These are phyloP conservation scores for Amaranthus hypochondriacus DNA, from an alignment of 148 eudicot genomes.

Conservation along the genomic window DNA sequence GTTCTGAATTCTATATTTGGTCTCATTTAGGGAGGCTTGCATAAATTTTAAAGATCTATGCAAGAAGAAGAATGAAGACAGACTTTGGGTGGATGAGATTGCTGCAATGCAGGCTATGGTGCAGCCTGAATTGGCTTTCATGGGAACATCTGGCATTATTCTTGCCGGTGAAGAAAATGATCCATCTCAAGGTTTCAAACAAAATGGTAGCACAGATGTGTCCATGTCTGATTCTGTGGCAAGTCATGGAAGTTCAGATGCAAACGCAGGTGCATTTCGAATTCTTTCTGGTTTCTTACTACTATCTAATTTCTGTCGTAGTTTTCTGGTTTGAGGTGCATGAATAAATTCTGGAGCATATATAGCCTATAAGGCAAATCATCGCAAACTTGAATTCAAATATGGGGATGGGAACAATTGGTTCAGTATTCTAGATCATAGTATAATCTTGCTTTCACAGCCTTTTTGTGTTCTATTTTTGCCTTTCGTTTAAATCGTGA, in stretches of 20 bases:
- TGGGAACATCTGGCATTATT: constrained; percentile 56
- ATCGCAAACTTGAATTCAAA: not conserved
- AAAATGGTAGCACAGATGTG: constrained; percentile 33
- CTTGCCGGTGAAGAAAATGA: constrained; percentile 55
- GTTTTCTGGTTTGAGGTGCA: not conserved
- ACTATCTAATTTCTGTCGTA: not conserved
- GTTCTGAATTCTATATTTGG: constrained; percentile 10
- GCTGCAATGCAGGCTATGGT: constrained; percentile 80
- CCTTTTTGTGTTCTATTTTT: not conserved
- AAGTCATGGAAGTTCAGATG: constrained; percentile 50
- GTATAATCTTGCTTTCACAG: not conserved
- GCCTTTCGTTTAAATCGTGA: not conserved
- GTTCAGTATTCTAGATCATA: not conserved
- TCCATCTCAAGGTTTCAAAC: constrained; percentile 33
- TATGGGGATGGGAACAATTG: not conserved
- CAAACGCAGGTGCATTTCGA: constrained; percentile 36
- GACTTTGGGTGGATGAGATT: constrained; percentile 77
- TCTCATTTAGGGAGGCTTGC: constrained; percentile 70
- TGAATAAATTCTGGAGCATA: not conserved
- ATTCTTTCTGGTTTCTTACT: not conserved
- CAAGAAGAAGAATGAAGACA: constrained; percentile 65
- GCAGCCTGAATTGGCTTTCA: constrained; percentile 46
- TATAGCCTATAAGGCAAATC: not conserved
- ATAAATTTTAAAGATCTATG: constrained; percentile 63
- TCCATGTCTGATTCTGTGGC: constrained; percentile 44